phyloP scores from a whole-genome alignment of 2,329 filamentous ascomycete species.

The Teratosphaeria nubilosa region DNA sequence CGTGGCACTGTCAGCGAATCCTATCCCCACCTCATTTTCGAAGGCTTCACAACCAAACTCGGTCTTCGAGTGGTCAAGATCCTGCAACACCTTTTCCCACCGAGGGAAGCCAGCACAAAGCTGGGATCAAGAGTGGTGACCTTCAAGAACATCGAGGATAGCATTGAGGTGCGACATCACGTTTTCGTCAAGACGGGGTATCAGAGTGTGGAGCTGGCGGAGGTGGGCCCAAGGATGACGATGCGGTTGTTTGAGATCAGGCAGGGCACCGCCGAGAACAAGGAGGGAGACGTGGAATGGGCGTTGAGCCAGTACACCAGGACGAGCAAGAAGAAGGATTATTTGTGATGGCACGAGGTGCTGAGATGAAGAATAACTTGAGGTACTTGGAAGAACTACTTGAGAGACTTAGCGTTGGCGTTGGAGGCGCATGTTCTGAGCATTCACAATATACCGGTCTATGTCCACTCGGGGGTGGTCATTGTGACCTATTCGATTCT shows the following conservation, averaged over 20 bases:
- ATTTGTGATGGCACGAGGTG: slow-evolving; percentile 47
- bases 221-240: slow-evolving; percentile 93
- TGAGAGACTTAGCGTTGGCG: neutral
- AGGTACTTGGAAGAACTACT: neutral
- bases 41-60: slow-evolving; percentile 74
- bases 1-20: slow-evolving; percentile 83
- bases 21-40: slow-evolving; percentile 92
- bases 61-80: slow-evolving; percentile 80
- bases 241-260: slow-evolving; percentile 92
- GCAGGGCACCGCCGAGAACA: slow-evolving; percentile 82
- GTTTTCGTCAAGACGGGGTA: slow-evolving; percentile 92
- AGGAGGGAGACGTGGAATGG: slow-evolving; percentile 94
- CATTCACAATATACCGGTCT: too few species aligned
- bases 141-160: slow-evolving; percentile 82
- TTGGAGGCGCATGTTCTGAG: neutral
- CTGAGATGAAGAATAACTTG: neutral
- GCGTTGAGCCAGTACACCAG: slow-evolving; percentile 90
- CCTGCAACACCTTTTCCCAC: slow-evolving; percentile 88
- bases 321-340: slow-evolving; percentile 91
- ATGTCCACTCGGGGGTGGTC: too few species aligned
- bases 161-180: slow-evolving; percentile 82
- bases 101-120: slow-evolving; percentile 70
- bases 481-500: too few species aligned
- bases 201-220: slow-evolving; percentile 76
- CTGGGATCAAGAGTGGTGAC: slow-evolving; percentile 82